phyloP scores from a whole-genome alignment of 1,284 basidiomycete genomes.

The Leucocoprinus gongylophorus region DNA sequence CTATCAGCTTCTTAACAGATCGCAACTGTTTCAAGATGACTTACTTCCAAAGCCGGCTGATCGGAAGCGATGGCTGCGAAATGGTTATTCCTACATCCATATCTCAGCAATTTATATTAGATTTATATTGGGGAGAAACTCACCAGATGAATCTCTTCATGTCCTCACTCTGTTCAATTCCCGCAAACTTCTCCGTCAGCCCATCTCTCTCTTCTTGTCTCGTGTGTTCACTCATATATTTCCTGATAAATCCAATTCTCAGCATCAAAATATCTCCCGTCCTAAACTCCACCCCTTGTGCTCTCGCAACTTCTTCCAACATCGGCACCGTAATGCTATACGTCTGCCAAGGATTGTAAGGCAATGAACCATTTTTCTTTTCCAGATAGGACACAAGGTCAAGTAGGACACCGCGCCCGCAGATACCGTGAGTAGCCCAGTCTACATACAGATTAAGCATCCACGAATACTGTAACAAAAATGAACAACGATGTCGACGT shows the following conservation, averaged over 20 bases:
- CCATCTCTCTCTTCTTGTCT: constrained; percentile 42
- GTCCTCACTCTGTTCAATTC: constrained; percentile 63
- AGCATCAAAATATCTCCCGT: constrained; percentile 56
- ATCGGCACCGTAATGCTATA: constrained; percentile 50
- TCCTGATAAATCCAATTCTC: constrained; percentile 61
- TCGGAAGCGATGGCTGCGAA: constrained; percentile 71
- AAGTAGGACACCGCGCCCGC: constrained; percentile 61
- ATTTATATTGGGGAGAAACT: constrained; percentile 10
- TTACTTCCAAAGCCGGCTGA: constrained; percentile 64
- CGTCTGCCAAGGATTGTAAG: constrained; percentile 61
- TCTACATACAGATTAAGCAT: constrained; percentile 32
- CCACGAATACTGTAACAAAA: background rate
- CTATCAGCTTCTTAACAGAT: background rate
- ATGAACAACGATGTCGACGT: constrained; percentile 19
- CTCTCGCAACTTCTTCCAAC: constrained; percentile 54
- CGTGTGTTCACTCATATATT: constrained; percentile 37
- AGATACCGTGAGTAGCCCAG: constrained; percentile 70
- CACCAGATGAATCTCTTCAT: constrained; percentile 68
- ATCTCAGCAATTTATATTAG: background rate
- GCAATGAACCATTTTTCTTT: constrained; percentile 35
- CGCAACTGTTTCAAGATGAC: background rate
- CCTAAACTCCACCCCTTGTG: constrained; percentile 53
- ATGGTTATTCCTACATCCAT: constrained; percentile 57
- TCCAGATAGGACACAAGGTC: constrained; percentile 55
- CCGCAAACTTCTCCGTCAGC: constrained; percentile 45